phyloP scores from a whole-genome alignment of 2,329 filamentous ascomycete genomes.

The Colletotrichum orbiculare region DNA sequence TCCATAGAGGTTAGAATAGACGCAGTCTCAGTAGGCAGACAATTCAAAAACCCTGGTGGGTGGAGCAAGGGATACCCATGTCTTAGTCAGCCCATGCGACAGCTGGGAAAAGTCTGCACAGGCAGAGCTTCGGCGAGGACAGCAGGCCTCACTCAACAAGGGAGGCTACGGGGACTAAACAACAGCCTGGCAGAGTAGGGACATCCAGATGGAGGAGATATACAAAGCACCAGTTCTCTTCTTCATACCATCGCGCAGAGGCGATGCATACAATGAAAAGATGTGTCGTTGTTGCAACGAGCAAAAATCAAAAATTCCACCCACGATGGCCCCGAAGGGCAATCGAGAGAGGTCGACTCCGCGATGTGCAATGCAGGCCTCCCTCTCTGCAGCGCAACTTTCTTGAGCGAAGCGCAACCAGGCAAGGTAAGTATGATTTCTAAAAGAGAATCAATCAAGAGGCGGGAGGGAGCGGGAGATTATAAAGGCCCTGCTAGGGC shows the following conservation, averaged over 20 bases:
- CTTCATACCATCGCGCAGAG: conserved; percentile 54
- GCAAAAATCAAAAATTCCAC: conserved; percentile 60
- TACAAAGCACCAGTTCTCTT: conserved; percentile 43
- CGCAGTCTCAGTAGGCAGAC: too few species aligned
- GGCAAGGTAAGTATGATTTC: conserved; percentile 62
- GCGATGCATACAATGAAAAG: conserved; percentile 58
- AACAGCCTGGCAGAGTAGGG: too few species aligned
- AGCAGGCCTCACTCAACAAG: too few species aligned
- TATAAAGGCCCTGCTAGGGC: background rate
- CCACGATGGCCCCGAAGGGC: conserved; percentile 63
- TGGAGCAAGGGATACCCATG: too few species aligned
- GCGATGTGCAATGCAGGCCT: conserved; percentile 65
- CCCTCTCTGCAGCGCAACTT: conserved; percentile 52
- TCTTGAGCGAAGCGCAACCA: conserved; percentile 56
- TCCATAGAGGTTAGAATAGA: too few species aligned
- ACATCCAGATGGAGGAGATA: too few species aligned
- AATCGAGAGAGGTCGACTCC: conserved; percentile 61
- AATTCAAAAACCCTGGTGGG: too few species aligned
- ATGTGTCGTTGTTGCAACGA: conserved; percentile 23
- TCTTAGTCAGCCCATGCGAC: too few species aligned
- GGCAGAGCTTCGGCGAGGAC: too few species aligned
- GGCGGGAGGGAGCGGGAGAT: background rate
- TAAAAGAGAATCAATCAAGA: background rate
- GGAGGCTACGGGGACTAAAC: too few species aligned
- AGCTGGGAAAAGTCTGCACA: too few species aligned